Percentiles rank a stretch among this genome's conserved stretches.
phyloP scores from a whole-genome alignment of 768 basidiomycete species.

The Tricholoma matsutake region DNA sequence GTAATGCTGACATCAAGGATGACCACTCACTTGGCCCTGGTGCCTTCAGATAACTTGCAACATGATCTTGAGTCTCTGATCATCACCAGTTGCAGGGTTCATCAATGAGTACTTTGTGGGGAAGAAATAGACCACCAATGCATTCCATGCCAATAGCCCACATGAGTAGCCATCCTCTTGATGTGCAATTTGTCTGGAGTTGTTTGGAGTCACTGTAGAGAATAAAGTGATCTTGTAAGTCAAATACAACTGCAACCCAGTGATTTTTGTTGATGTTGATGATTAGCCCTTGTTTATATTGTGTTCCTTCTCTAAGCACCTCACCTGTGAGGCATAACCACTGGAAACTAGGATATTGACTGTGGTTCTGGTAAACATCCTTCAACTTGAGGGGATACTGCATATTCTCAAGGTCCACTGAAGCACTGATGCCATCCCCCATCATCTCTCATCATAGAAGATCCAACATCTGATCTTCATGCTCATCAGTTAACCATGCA shows the following conservation, averaged over 20 bases:
- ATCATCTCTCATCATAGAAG: slow-evolving; percentile 10
- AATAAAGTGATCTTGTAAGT: background rate
- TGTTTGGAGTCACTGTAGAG: background rate
- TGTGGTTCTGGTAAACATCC: background rate
- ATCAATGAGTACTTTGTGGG: background rate
- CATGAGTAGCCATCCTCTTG: slow-evolving; percentile 17
- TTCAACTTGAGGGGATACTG: background rate
- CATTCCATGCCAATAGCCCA: slow-evolving; percentile 19
- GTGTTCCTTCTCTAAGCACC: background rate
- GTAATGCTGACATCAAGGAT: background rate
- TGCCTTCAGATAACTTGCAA: slow-evolving; percentile 8
- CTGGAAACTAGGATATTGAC: background rate
- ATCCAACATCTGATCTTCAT: slow-evolving; percentile 20
- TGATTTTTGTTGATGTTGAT: background rate
- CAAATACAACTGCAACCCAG: background rate
- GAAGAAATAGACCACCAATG: slow-evolving; percentile 9
- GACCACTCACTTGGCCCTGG: background rate
- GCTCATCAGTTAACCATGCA: slow-evolving; percentile 15
- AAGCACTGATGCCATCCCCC: background rate
- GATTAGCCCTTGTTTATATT: background rate
- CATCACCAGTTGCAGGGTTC: background rate
- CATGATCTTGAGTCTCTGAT: slow-evolving; percentile 13
- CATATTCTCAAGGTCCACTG: background rate
- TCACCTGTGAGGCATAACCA: background rate
- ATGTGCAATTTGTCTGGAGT: slow-evolving; percentile 3